Conservation (phyloP, 2,329 filamentous ascomycete genomes). For the Sordariomycetes sp. region DNA sequence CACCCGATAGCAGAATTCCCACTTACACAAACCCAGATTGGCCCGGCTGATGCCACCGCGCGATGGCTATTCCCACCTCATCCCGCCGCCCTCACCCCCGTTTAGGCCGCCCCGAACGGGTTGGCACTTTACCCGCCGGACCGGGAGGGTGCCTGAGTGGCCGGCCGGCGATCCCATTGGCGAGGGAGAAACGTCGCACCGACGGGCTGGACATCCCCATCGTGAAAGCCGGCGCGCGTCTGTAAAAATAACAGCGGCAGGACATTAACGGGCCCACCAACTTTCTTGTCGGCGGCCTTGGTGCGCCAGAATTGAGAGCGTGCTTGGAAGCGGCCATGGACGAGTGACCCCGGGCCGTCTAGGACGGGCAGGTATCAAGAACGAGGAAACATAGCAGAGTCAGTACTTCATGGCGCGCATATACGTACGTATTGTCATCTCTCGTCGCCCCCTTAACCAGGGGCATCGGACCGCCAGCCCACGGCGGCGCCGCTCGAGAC, state of each 20-base stretch:
- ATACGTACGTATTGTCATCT: neutral
- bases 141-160: neutral
- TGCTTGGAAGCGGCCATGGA: neutral
- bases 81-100: neutral
- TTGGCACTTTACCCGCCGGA: slow-evolving; percentile 4
- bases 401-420: neutral
- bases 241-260: slow-evolving; percentile 5
- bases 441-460: neutral
- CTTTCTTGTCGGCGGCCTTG: too few species aligned
- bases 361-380: too few species aligned
- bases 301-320: too few species aligned
- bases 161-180: neutral
- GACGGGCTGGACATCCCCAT: neutral
- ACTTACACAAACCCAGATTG: neutral
- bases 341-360: too few species aligned
- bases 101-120: neutral
- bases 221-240: neutral
- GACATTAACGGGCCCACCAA: slow-evolving; percentile 1
- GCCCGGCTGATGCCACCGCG: neutral
- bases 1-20: neutral
- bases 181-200: neutral
- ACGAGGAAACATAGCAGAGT: too few species aligned
- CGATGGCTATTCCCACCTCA: neutral
- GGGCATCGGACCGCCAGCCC: neutral
- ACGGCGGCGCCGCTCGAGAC: too few species aligned